Conservation (phyloP, 371 early-diverging fungal genomes). For the Mucor circinelloides region DNA sequence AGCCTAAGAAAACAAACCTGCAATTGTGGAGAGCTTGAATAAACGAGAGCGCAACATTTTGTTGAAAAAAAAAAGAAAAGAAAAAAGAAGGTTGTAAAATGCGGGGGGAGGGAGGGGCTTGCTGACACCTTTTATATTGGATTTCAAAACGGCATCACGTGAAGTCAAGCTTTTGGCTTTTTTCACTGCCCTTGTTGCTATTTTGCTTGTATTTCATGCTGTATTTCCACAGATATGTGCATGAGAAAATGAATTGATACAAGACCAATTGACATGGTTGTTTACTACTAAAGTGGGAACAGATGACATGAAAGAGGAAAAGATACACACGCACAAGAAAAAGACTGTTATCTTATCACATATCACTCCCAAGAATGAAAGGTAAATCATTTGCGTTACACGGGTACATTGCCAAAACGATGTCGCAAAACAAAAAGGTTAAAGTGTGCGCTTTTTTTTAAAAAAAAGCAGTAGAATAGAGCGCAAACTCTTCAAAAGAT, state of each 20-base stretch:
- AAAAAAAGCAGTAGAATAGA: too few relatives aligned
- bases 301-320: background rate
- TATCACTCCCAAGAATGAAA: background rate
- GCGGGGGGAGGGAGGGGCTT: constrained; percentile 2
- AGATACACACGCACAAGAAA: background rate
- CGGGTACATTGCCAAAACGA: too few relatives aligned
- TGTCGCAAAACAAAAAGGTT: too few relatives aligned
- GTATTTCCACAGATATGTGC: background rate
- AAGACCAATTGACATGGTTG: background rate
- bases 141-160: background rate
- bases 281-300: background rate
- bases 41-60: constrained; percentile 14
- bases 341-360: background rate
- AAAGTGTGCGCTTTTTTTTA: too few relatives aligned
- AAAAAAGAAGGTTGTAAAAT: constrained; percentile 1
- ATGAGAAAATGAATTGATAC: background rate
- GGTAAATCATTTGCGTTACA: background rate
- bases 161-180: background rate
- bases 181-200: background rate
- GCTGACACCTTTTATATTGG: constrained; percentile 2
- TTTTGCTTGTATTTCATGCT: background rate
- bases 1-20: background rate
- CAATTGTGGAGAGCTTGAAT: constrained; percentile 1
- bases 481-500: too few relatives aligned
- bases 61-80: background rate